Evolutionary conservation across 768 basidiomycete genomes (phyloP), one percentile per base, ranked within the genome.

Genomic region (Suillus paluster): DNA sequence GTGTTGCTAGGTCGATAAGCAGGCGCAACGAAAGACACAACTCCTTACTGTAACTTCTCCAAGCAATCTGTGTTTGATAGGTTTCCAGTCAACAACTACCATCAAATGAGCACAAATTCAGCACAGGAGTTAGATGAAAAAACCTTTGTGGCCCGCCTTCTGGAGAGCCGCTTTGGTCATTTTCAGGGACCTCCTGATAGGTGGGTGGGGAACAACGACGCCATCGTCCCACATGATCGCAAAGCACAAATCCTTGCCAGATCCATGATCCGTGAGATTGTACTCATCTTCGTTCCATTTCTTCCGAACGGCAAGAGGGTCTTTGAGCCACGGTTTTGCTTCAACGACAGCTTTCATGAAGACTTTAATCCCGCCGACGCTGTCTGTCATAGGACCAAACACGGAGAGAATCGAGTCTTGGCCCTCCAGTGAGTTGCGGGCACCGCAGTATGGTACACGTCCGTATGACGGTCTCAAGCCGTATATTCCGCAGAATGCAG

Each of bases 391-490:
- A 6, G 94, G 94, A 0, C 94, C 94, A 12, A 94, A 79, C 33
- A 93, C 89, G 3, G 91, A 91, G 5, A 78, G 77, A 30, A 91
- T 68, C 17, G 87, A 85, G 63, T 93, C 91, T 70, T 89, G 86
- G 23, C 93, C 93, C 71, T 88, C 83, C 30, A 86, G 68, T 2
- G 86, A 83, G 72, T 89, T 92, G 4, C 81, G 76, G 6, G 84
- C 84, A 23, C 87, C 86, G n/a, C 78, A 75, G 69, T 89, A 93
- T 0, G 93, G 93, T 3, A 93, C 73, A 25, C 92, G 84, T 42
- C 84, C 79, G 66, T 81, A 90, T 17, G 88, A 89, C 0, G 90
- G 90, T 6, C 87, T 82, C 27, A 95, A 76, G 10, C 86, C 87
- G 71, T 92, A 95, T 10, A 89, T 64, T 2, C 89, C 90, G 67